Evolutionary conservation across 2,329 filamentous ascomycete genomes (phyloP).

Genomic region (Aspergillus tanneri): DNA sequence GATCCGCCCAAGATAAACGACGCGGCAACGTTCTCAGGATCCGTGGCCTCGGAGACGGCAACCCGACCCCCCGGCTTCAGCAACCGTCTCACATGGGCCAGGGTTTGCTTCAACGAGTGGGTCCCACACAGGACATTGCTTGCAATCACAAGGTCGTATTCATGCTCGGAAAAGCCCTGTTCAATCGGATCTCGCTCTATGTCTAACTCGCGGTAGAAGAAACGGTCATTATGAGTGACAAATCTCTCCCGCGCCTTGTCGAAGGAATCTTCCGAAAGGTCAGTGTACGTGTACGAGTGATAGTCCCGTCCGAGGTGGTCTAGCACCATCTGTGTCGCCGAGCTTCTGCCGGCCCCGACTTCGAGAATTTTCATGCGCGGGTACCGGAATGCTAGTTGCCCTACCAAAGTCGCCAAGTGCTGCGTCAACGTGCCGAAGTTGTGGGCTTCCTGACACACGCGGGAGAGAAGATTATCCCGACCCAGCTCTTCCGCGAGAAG

Average conservation of each 20-base stretch:
- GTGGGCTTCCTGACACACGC: neutral
- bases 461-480: neutral
- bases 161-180: conserved; percentile 35
- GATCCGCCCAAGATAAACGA: conserved; percentile 1
- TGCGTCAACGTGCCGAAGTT: neutral
- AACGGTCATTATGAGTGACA: conserved; percentile 15
- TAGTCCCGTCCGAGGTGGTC: conserved; percentile 26
- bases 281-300: conserved; percentile 46
- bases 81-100: conserved; percentile 28
- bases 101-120: conserved; percentile 21
- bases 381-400: conserved; percentile 25
- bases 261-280: conserved; percentile 46
- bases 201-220: conserved; percentile 30
- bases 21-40: neutral
- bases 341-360: conserved; percentile 42
- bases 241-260: conserved; percentile 28
- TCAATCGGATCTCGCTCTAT: conserved; percentile 27
- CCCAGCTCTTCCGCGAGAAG: conserved; percentile 3
- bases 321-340: conserved; percentile 35
- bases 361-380: conserved; percentile 40
- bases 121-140: conserved; percentile 43
- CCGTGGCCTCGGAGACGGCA: neutral
- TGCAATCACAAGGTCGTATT: conserved; percentile 38
- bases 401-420: neutral
- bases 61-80: conserved; percentile 14